A percentile compares a stretch with the other conserved stretches of the same genome.
Evolutionary conservation across 805 yeast genomes (phyloP).

Genomic region (Hermanozyma aechmeae): DNA sequence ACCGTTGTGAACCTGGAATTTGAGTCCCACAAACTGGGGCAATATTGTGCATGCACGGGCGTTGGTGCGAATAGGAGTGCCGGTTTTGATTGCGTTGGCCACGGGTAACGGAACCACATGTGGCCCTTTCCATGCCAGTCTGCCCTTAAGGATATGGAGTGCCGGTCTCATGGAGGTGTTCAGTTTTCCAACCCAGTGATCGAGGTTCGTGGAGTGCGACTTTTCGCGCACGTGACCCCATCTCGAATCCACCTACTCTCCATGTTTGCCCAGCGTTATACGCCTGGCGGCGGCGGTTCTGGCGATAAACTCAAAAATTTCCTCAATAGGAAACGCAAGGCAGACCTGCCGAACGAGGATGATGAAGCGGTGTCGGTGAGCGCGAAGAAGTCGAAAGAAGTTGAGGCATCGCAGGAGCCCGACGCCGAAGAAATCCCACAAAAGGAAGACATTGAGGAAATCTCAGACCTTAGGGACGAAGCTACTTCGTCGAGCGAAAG

Average conservation of each 20-base stretch:
- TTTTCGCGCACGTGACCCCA: conserved; percentile 21
- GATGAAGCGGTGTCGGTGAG: not conserved
- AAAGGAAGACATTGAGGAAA: no score
- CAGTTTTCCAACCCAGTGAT: not conserved
- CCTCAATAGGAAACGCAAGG: conserved; percentile 11
- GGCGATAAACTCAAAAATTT: conserved; percentile 2
- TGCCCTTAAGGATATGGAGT: conserved; percentile 18
- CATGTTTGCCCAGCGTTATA: conserved; percentile 63
- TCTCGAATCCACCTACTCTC: conserved; percentile 1
- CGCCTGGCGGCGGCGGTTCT: conserved; percentile 25
- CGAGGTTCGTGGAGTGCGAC: not conserved
- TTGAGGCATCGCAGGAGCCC: no score
- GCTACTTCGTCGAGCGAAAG: no score
- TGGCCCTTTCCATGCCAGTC: conserved; percentile 61
- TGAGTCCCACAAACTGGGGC: conserved; percentile 92
- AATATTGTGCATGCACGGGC: conserved; percentile 91
- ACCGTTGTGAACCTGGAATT: conserved; percentile 94
- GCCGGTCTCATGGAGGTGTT: conserved; percentile 23
- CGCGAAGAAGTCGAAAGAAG: conserved; percentile 4
- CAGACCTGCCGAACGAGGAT: conserved; percentile 4
- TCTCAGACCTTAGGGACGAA: no score
- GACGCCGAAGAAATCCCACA: conserved; percentile 5
- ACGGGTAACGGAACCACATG: conserved; percentile 92
- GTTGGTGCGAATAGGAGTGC: conserved; percentile 88
- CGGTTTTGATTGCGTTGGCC: conserved; percentile 69